Percentiles rank a stretch among this genome's conserved stretches.
phyloP scores from a whole-genome alignment of 75 land plant species.

The Sequoia sempervirens region DNA sequence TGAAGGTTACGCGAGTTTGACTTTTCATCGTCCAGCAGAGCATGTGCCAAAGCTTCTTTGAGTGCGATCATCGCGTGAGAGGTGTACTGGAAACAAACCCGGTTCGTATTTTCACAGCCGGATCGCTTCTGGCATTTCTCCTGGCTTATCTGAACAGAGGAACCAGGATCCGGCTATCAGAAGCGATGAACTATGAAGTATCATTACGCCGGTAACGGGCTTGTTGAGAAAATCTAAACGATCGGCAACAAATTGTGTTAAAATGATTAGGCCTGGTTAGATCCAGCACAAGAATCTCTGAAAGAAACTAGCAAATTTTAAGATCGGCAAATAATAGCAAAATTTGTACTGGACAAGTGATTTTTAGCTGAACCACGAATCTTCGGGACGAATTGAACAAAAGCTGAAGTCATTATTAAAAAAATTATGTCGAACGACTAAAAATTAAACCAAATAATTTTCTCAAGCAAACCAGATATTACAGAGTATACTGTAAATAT shows the following conservation, averaged over 20 bases:
- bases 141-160: background rate
- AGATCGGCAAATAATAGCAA: background rate
- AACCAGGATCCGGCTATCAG: slow-evolving; percentile 37
- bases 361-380: background rate
- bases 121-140: too few species aligned
- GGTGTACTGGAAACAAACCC: slow-evolving; percentile 8
- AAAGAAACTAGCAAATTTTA: background rate
- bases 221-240: background rate
- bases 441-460: too few species aligned
- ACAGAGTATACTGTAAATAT: too few species aligned
- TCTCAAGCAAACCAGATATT: too few species aligned
- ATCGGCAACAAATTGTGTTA: background rate
- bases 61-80: background rate
- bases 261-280: too few species aligned
- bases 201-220: slow-evolving; percentile 13
- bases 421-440: background rate
- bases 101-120: slow-evolving; percentile 4
- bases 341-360: background rate
- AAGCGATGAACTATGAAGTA: slow-evolving; percentile 44
- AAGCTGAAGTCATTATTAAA: background rate
- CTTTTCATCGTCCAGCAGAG: background rate
- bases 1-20: slow-evolving; percentile 3
- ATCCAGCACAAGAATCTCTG: background rate
- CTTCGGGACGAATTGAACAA: background rate
- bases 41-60: slow-evolving; percentile 13